Evolutionary conservation across 2,329 filamentous ascomycete species (phyloP).

Genomic region (Cylindrodendrum hubeiense): DNA sequence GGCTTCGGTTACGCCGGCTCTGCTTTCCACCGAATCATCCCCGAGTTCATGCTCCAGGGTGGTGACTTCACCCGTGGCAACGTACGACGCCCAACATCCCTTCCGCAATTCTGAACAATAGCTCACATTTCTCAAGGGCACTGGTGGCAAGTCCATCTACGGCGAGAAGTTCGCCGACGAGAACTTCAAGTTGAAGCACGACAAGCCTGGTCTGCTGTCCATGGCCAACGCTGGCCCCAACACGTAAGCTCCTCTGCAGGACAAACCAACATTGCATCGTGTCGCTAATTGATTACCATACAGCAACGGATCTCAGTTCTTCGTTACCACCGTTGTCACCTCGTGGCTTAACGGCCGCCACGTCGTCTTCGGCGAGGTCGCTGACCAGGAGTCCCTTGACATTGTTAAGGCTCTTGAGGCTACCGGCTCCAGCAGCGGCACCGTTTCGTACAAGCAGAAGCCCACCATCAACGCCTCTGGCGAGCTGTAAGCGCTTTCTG

Average conservation of each 20-base stretch:
- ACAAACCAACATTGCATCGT: not conserved
- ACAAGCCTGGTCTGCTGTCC: constrained; percentile 82
- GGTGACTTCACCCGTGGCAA: constrained; percentile 95
- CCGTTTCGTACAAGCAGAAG: constrained; percentile 67
- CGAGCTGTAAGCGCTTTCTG: constrained; percentile 54
- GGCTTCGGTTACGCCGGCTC: constrained; percentile 87
- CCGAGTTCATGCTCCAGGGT: constrained; percentile 94
- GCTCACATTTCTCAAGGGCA: constrained; percentile 70
- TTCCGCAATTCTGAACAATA: not conserved
- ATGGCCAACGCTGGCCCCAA: constrained; percentile 97
- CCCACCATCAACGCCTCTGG: constrained; percentile 70
- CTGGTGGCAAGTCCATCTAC: constrained; percentile 94
- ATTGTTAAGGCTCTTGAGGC: constrained; percentile 74
- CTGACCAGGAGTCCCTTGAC: constrained; percentile 60
- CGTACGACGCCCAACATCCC: constrained; percentile 65
- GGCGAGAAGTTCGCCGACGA: constrained; percentile 94
- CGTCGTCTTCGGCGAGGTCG: constrained; percentile 86
- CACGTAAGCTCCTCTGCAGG: constrained; percentile 69
- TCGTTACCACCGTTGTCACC: constrained; percentile 93
- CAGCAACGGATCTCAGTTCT: constrained; percentile 98
- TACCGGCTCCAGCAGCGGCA: constrained; percentile 66
- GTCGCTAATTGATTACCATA: constrained; percentile 52
- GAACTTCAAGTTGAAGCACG: constrained; percentile 87
- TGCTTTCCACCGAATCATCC: constrained; percentile 93
- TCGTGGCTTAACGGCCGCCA: constrained; percentile 87